Evolutionary conservation across 2,329 filamentous ascomycete species (phyloP).

Genomic region (Aspergillus sp.): DNA sequence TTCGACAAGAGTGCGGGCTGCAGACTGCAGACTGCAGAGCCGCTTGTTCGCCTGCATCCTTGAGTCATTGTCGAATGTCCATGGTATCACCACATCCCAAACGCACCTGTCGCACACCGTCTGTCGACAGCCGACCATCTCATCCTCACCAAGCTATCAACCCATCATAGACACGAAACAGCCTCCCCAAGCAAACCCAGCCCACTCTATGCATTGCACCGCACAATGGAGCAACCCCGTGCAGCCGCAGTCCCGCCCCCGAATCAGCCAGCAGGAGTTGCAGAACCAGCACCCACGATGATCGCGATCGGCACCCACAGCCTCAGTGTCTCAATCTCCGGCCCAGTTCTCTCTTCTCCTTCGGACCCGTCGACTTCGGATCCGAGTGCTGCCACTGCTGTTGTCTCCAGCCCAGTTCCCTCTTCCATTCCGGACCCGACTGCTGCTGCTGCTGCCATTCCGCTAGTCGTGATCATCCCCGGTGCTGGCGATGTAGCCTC

Average conservation of each 20-base stretch:
- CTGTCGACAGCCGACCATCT: too few relatives aligned
- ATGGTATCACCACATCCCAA: too few relatives aligned
- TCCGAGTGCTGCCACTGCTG: too few relatives aligned
- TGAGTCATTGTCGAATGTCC: too few relatives aligned
- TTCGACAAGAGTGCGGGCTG: too few relatives aligned
- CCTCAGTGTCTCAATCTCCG: slow-evolving; percentile 31
- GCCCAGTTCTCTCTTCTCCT: slow-evolving; percentile 17
- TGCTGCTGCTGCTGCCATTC: slow-evolving; percentile 14
- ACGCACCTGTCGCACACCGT: too few relatives aligned
- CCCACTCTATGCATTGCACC: too few relatives aligned
- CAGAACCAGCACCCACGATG: slow-evolving; percentile 7
- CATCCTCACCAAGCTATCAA: too few relatives aligned
- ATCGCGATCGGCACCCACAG: slow-evolving; percentile 34
- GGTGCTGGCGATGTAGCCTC: slow-evolving; percentile 38
- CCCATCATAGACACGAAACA: not conserved
- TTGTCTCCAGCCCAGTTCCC: slow-evolving; percentile 25
- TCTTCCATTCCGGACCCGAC: not conserved
- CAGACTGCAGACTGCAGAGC: too few relatives aligned
- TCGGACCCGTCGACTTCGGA: too few relatives aligned
- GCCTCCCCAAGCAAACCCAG: not conserved
- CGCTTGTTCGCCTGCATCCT: too few relatives aligned
- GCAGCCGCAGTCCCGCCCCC: not conserved
- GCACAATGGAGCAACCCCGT: too few relatives aligned
- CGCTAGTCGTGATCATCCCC: slow-evolving; percentile 34
- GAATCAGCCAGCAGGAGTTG: not conserved